A percentile compares a stretch with the other conserved stretches of the same genome.
Conservation (phyloP, 495 filamentous ascomycete genomes). For the Cercophora samala region DNA sequence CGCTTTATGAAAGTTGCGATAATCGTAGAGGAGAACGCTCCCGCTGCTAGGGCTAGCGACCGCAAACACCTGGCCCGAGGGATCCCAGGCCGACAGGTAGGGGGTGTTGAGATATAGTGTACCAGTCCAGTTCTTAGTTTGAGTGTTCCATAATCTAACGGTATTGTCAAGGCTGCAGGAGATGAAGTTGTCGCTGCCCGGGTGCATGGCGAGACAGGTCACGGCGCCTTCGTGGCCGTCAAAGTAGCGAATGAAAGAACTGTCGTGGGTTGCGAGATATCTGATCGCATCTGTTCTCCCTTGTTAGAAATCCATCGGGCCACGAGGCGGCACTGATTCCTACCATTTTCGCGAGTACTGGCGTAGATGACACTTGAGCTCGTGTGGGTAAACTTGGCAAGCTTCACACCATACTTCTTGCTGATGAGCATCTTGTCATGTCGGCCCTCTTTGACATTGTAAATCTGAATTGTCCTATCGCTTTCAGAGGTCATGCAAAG, state of each 20-base stretch:
- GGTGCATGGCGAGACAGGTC: constrained; percentile 70
- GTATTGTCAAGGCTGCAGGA: constrained; percentile 88
- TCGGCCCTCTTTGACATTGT: constrained; percentile 84
- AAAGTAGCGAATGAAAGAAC: constrained; percentile 93
- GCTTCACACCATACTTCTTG: constrained; percentile 92
- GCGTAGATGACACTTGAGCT: constrained; percentile 87
- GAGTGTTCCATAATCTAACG: constrained; percentile 79
- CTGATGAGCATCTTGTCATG: constrained; percentile 78
- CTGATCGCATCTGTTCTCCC: constrained; percentile 67
- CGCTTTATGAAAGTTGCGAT: constrained; percentile 84
- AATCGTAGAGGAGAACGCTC: constrained; percentile 83
- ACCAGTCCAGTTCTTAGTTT: constrained; percentile 69
- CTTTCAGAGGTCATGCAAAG: constrained; percentile 80
- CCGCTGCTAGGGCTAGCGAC: constrained; percentile 76
- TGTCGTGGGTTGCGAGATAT: constrained; percentile 90
- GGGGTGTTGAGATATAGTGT: constrained; percentile 72
- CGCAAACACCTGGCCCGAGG: constrained; percentile 85
- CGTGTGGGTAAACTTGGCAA: constrained; percentile 91
- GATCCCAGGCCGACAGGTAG: constrained; percentile 81
- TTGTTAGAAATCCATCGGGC: constrained; percentile 14
- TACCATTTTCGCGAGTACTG: constrained; percentile 88
- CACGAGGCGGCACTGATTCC: constrained; percentile 7
- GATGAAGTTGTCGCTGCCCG: constrained; percentile 80
- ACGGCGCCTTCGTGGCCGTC: constrained; percentile 80
- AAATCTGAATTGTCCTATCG: constrained; percentile 93